These are phyloP conservation scores for Candida buenavistaensis DNA, from an alignment of 1,139 yeast genomes.

Conservation along the genomic window DNA sequence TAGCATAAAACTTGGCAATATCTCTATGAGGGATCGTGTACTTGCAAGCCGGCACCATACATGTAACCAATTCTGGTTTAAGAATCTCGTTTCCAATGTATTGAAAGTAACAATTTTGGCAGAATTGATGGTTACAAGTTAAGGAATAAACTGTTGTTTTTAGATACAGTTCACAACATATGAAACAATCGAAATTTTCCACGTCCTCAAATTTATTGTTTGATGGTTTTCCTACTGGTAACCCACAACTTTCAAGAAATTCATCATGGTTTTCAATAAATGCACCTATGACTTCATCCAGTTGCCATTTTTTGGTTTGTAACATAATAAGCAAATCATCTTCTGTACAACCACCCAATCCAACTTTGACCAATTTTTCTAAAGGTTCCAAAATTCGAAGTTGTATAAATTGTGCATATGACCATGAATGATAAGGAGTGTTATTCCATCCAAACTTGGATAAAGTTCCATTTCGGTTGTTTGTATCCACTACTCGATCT, in stretches of 20 bases:
- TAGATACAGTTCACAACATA: slow-evolving; percentile 65
- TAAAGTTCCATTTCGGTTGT: slow-evolving; percentile 10
- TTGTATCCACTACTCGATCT: slow-evolving; percentile 4
- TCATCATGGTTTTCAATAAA: slow-evolving; percentile 56
- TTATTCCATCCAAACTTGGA: slow-evolving; percentile 15
- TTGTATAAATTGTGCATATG: slow-evolving; percentile 25
- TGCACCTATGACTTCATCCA: slow-evolving; percentile 66
- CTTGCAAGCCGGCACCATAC: slow-evolving; percentile 54
- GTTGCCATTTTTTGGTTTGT: slow-evolving; percentile 70
- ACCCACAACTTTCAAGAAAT: slow-evolving; percentile 51
- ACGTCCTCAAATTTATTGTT: slow-evolving; percentile 20
- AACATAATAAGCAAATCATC: slow-evolving; percentile 53
- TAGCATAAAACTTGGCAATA: slow-evolving; percentile 20
- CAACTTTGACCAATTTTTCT: slow-evolving; percentile 20
- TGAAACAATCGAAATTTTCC: slow-evolving; percentile 50
- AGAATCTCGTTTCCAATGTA: slow-evolving; percentile 56
- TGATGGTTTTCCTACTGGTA: slow-evolving; percentile 24
- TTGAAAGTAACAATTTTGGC: slow-evolving; percentile 63
- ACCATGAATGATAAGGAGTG: slow-evolving; percentile 29
- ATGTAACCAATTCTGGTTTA: slow-evolving; percentile 60
- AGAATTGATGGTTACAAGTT: slow-evolving; percentile 70
- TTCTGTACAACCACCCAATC: slow-evolving; percentile 32
- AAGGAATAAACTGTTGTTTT: slow-evolving; percentile 49
- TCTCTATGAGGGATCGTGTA: slow-evolving; percentile 35
- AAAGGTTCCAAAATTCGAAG: slow-evolving; percentile 20